phyloP scores from a whole-genome alignment of 768 basidiomycete species.

The Udeniomyces megalosporus region DNA sequence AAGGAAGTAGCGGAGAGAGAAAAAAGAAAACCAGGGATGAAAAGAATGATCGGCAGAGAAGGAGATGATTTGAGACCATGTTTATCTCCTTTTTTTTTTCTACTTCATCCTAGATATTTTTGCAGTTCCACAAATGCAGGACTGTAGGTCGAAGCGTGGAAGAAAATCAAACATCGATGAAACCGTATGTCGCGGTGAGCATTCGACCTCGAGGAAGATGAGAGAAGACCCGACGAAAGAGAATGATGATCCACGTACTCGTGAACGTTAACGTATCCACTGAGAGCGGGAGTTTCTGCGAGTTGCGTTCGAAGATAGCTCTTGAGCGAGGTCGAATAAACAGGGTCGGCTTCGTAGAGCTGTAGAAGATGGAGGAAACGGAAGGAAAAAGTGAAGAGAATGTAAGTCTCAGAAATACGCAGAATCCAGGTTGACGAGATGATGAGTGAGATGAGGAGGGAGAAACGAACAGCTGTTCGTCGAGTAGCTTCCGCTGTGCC shows the following conservation, averaged over 20 bases:
- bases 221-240: neutral
- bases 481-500: slow-evolving; percentile 12
- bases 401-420: neutral
- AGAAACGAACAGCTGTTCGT: neutral
- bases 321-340: slow-evolving; percentile 9
- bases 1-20: too few relatives aligned
- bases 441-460: neutral
- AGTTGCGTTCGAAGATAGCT: slow-evolving; percentile 5
- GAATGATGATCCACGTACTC: neutral
- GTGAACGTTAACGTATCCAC: neutral
- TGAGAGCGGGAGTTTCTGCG: slow-evolving; percentile 1
- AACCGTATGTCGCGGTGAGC: too few relatives aligned
- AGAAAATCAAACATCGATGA: neutral
- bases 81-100: too few relatives aligned
- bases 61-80: too few relatives aligned
- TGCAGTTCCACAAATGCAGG: slow-evolving; percentile 15
- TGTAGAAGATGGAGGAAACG: neutral
- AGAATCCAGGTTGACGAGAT: neutral
- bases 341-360: slow-evolving; percentile 10
- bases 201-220: too few relatives aligned
- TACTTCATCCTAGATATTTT: slow-evolving; percentile 1
- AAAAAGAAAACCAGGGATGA: too few relatives aligned
- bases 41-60: too few relatives aligned
- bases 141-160: neutral
- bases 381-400: neutral